These are phyloP conservation scores for Scopulariopsis brevicaulis DNA, from an alignment of 2,329 filamentous ascomycete species.

Conservation along the genomic window DNA sequence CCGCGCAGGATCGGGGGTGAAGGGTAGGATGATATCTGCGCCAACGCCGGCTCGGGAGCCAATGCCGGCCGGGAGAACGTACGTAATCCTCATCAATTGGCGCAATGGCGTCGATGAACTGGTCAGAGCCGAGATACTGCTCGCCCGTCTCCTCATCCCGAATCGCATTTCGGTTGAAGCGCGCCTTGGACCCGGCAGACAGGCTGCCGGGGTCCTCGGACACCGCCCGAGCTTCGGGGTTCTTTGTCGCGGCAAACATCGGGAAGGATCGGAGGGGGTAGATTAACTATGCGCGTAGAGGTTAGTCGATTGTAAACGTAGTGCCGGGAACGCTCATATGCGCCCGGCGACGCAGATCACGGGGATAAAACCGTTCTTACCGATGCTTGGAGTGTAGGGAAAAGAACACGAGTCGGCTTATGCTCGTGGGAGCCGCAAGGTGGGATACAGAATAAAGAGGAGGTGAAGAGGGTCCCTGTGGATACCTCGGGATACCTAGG, in stretches of 20 bases:
- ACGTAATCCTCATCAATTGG: slow-evolving; percentile 85
- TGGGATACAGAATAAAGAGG: not conserved
- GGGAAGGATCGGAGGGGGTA: not conserved
- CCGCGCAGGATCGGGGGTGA: not conserved
- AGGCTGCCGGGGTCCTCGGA: slow-evolving; percentile 44
- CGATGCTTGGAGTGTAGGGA: not conserved
- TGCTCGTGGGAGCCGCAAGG: not conserved
- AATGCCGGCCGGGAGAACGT: slow-evolving; percentile 23
- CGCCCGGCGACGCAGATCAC: not conserved
- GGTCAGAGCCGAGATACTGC: slow-evolving; percentile 67
- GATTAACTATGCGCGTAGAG: not conserved
- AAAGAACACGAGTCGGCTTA: not conserved
- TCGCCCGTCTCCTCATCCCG: slow-evolving; percentile 69
- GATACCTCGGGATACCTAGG: not conserved
- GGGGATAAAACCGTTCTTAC: not conserved
- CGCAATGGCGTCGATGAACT: slow-evolving; percentile 86
- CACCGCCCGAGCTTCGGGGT: slow-evolving; percentile 36
- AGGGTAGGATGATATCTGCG: not conserved
- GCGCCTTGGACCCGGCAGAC: slow-evolving; percentile 62
- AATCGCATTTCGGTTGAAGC: slow-evolving; percentile 65
- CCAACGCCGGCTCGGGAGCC: not conserved
- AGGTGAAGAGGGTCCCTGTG: not conserved
- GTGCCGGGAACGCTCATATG: not conserved
- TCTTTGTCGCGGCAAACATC: not conserved
- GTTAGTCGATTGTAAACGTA: not conserved